Conservation (phyloP, 2,329 filamentous ascomycete species). For the Chaetomiaceae sp. region DNA sequence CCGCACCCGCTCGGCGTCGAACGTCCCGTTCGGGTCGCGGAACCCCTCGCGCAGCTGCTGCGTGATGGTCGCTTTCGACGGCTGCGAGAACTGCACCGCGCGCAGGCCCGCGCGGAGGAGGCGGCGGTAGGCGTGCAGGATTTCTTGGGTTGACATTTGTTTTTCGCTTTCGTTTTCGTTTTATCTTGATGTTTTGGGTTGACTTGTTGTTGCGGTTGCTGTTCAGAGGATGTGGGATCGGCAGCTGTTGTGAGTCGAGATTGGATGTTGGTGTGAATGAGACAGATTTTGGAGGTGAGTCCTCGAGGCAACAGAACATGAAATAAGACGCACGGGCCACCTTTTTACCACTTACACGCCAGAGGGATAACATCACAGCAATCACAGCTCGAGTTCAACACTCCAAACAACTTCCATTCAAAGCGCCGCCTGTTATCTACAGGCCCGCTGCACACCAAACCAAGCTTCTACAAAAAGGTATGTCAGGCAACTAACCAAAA, state of each 20-base stretch:
- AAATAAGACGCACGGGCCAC: not conserved
- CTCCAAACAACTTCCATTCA: not conserved
- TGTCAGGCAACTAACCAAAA: no score
- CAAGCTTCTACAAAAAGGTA: no score
- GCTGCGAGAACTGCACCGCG: slow-evolving; percentile 67
- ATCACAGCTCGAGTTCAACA: no score
- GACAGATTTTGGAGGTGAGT: not conserved
- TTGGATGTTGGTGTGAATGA: no score
- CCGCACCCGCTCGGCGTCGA: slow-evolving; percentile 49
- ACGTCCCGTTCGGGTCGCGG: slow-evolving; percentile 41
- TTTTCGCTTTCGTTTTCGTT: no score
- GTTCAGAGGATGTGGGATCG: not conserved
- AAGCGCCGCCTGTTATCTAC: not conserved
- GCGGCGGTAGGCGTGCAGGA: slow-evolving; percentile 63
- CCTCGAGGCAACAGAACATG: not conserved
- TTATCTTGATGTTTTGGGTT: no score
- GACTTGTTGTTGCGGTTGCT: not conserved
- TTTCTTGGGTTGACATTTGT: slow-evolving; percentile 26
- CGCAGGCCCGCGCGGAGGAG: slow-evolving; percentile 63
- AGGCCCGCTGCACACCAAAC: not conserved
- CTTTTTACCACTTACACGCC: not conserved
- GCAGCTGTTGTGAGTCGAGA: not conserved
- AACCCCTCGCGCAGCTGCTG: slow-evolving; percentile 58
- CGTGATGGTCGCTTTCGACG: slow-evolving; percentile 58
- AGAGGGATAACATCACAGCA: no score